Evolutionary conservation across 164 flowering plant species (phyloP), one percentile per base, ranked within the genome.

Genomic region (Berberis vulgaris): DNA sequence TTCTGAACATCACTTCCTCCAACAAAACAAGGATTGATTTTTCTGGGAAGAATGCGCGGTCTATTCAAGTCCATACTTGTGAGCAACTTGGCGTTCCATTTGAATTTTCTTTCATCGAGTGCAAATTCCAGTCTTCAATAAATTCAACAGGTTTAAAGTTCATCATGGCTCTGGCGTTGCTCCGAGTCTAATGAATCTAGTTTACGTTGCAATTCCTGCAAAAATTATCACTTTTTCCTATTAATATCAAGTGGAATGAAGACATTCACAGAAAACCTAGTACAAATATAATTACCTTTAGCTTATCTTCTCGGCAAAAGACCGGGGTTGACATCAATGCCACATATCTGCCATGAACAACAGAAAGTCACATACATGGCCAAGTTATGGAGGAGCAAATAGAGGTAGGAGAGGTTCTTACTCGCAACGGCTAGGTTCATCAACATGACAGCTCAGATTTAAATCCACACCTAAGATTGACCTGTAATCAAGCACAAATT

Each of bases 341-440:
- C 54, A 77, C 74, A 62, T 95, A 95, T 71, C 99, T 95, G 85
- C 53, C 67, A 81, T 54, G 43, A 12, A 2, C 60, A 62, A 77
- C 4, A 50, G 39, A 58, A 54, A 55, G 26, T 26, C 38, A 12
- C 58, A 49, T 45, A 41, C 1, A 26, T 40, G n/a, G 47, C 10
- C 42, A 49, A 5, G 44, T 9, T 2, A 11, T 43, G 38, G 53
- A 6, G 43, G 13, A 2, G 44, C 10, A 6, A 46, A 3, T 45
- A 44, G 38, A 43, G 60, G 26, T 71, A 69, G 43, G 60, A 65
- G 59, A 63, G 66, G 45, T 57, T 57, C 80, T 76, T 86, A 94
- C 99, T 94, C 99, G 96, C 99, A 94, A 49, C 99, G 96, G 73
- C 99, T 94, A 66, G 99, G 99, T 76, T 91, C 99, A 68, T 86